Evolutionary conservation across 192 early-diverging fungal genomes (phyloP).

Genomic region (Podila clonocystis): DNA sequence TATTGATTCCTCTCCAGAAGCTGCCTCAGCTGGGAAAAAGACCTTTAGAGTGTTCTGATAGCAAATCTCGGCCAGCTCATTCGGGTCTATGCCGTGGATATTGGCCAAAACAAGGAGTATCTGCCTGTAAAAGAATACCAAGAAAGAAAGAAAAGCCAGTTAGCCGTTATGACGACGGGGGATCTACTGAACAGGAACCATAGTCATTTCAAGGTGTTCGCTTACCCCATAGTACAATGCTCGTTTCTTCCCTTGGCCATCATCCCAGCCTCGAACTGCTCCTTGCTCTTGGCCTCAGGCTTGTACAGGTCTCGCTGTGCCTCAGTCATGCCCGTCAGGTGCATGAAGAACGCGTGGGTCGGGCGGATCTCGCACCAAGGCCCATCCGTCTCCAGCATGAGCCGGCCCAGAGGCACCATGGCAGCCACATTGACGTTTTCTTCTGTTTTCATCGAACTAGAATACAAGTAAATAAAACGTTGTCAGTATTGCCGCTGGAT

Average conservation of each 20-base stretch:
- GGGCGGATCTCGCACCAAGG: slow-evolving; percentile 93
- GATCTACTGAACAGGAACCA: neutral
- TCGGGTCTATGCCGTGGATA: slow-evolving; percentile 62
- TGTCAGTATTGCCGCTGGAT: neutral
- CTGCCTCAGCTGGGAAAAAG: slow-evolving; percentile 61
- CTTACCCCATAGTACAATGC: slow-evolving; percentile 77
- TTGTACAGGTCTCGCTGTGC: slow-evolving; percentile 49
- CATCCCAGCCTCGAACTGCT: slow-evolving; percentile 69
- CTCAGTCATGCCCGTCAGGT: slow-evolving; percentile 51
- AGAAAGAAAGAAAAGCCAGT: neutral
- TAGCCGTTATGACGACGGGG: neutral
- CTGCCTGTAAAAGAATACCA: slow-evolving; percentile 55
- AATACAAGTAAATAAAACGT: neutral
- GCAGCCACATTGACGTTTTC: slow-evolving; percentile 82
- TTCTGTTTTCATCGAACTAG: slow-evolving; percentile 82
- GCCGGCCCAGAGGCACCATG: slow-evolving; percentile 76
- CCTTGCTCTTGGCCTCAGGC: slow-evolving; percentile 76
- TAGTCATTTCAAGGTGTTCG: neutral
- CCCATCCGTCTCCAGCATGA: slow-evolving; percentile 95
- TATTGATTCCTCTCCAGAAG: neutral
- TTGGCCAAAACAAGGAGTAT: slow-evolving; percentile 76
- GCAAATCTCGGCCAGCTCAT: slow-evolving; percentile 64
- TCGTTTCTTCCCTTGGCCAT: slow-evolving; percentile 89
- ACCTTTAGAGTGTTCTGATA: slow-evolving; percentile 74
- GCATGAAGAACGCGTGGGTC: slow-evolving; percentile 81